These are phyloP conservation scores for Gentiana straminea DNA, from an alignment of 257 asterid genomes.

Conservation along the genomic window DNA sequence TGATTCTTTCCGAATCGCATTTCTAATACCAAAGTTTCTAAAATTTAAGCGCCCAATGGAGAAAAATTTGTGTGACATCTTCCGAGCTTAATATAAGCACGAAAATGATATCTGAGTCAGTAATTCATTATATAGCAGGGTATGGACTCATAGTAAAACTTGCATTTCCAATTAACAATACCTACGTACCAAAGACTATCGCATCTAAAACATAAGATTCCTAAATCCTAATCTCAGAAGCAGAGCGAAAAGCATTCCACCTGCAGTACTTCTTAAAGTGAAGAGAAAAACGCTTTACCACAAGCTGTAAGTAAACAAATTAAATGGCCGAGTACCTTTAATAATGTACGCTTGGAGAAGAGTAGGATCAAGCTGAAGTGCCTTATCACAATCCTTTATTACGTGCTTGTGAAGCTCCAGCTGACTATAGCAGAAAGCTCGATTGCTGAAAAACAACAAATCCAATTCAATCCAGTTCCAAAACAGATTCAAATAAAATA, in stretches of 20 bases:
- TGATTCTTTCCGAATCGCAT: no score
- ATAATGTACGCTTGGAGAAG: slow-evolving; percentile 76
- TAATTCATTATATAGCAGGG: no score
- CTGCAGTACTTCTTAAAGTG: neutral
- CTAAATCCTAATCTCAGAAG: no score
- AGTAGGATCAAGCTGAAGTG: slow-evolving; percentile 75
- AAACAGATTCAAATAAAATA: neutral
- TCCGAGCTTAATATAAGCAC: no score
- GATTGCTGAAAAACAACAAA: slow-evolving; percentile 46
- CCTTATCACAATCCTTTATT: slow-evolving; percentile 84
- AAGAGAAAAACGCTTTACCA: neutral
- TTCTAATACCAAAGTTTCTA: no score
- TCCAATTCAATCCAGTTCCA: slow-evolving; percentile 14
- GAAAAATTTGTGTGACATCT: no score
- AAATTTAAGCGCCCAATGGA: no score
- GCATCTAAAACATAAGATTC: no score
- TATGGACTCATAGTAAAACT: neutral
- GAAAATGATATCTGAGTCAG: no score
- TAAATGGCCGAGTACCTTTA: slow-evolving; percentile 43
- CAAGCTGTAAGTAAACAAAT: slow-evolving; percentile 4
- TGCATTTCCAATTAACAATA: neutral
- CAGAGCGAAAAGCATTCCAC: no score
- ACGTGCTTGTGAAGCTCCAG: slow-evolving; percentile 96
- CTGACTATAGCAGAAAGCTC: slow-evolving; percentile 95
- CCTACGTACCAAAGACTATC: no score